Evolutionary conservation across 331 rosid genomes (phyloP), one percentile per base, ranked within the genome.

Genomic region (Pyracantha coccinea): DNA sequence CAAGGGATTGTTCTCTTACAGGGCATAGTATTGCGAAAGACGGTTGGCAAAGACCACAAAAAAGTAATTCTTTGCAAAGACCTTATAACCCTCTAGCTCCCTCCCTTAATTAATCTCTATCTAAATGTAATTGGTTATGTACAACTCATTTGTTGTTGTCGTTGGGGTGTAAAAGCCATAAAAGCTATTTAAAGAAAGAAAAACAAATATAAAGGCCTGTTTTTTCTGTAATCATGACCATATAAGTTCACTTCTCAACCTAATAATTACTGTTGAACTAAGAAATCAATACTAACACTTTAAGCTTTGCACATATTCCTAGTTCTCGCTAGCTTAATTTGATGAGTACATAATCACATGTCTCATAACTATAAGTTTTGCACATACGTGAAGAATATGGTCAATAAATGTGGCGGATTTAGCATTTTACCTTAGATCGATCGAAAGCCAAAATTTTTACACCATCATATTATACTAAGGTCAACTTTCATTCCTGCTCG

Each of bases 151-250:
- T 83, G 80, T 71, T 72, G 80, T 83, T 82, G 80, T 31, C 71
- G 74, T 84, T 86, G 80, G 79, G 83, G 85, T 80, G 86, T 82
- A 74, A 83, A 76, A 86, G 79, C 59, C 21, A 71, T 58, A 89
- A 90, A 90, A 82, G 89, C 81, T 68, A 79, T 79, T 73, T 75
- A 62, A 79, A 79, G 81, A 87, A 53, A 17, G 41, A 24, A 21
- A 32, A 61, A 71, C 27, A 71, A 10, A 21, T 31, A 55, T 25
- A 71, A 71, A 55, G 66, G 54, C 33, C 17, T 13, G 23, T 52
- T 71, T 55, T 55, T 71, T 32, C 66, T 32, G 66, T 71, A 41
- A 71, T 71, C 66, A 33, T 71, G 53, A 16, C 54, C 19, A 4
- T 55, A 53, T 1, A 55, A 17, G 8, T 55, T 71, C 66, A 71